These are phyloP conservation scores for Pluteus cervinus DNA, from an alignment of 768 basidiomycete genomes.

Conservation along the genomic window DNA sequence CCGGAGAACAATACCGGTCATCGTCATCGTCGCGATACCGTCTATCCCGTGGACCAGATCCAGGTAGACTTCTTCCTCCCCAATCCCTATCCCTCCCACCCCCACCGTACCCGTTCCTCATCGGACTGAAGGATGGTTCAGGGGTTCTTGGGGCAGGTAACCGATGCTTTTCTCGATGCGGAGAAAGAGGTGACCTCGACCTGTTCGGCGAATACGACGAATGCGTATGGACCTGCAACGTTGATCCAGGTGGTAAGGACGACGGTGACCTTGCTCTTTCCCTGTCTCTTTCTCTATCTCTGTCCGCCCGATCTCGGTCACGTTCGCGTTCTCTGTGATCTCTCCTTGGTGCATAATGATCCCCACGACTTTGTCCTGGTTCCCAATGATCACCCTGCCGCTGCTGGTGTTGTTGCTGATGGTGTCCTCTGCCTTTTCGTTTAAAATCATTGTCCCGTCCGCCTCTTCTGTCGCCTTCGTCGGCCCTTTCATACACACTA, in stretches of 20 bases:
- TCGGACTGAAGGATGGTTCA: slow-evolving; percentile 30
- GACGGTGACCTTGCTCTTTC: slow-evolving; percentile 17
- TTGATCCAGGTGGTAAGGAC: slow-evolving; percentile 21
- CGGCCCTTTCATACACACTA: no score
- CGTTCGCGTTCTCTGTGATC: slow-evolving; percentile 22
- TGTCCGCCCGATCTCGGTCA: slow-evolving; percentile 10
- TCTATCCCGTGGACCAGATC: no score
- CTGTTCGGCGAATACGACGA: slow-evolving; percentile 26
- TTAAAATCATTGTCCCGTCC: no score
- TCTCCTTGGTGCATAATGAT: no score
- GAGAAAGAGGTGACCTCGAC: slow-evolving; percentile 17
- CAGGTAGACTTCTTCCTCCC: no score
- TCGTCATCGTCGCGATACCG: slow-evolving; percentile 18
- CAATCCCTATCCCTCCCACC: no score
- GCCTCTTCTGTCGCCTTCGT: slow-evolving; percentile 41
- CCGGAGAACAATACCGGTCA: slow-evolving; percentile 14
- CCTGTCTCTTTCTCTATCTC: slow-evolving; percentile 13
- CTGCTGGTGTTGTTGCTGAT: no score
- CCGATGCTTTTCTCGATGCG: slow-evolving; percentile 29
- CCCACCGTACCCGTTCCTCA: slow-evolving; percentile 25
- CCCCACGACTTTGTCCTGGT: slow-evolving; percentile 15
- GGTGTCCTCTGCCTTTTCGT: no score
- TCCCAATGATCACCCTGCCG: slow-evolving; percentile 37
- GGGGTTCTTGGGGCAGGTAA: slow-evolving; percentile 34
- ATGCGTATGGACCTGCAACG: no score